Percentiles rank a stretch among this genome's conserved stretches.
phyloP scores from a whole-genome alignment of 305 asterid species.

The Fraxinus sp. region DNA sequence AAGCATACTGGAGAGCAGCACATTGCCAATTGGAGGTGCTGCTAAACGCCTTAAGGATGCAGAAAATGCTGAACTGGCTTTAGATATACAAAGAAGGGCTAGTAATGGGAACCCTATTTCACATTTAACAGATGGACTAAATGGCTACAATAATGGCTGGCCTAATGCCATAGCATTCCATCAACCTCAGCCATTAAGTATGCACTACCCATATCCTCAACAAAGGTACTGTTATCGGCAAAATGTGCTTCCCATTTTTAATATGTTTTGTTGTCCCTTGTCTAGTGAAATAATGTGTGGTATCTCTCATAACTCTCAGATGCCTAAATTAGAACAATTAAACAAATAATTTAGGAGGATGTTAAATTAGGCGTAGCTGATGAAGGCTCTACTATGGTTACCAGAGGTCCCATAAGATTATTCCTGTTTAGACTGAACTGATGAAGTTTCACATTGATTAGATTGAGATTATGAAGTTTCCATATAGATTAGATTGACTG shows the following conservation, averaged over 20 bases:
- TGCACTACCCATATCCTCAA: conserved; percentile 39
- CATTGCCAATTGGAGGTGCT: conserved; percentile 64
- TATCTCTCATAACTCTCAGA: background rate
- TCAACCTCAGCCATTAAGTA: conserved; percentile 44
- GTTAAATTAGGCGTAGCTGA: background rate
- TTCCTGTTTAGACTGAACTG: background rate
- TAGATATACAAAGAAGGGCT: conserved; percentile 39
- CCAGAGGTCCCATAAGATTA: too few species aligned
- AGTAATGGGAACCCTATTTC: conserved; percentile 34
- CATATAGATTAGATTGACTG: background rate
- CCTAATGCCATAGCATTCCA: conserved; percentile 49
- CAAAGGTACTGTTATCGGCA: background rate
- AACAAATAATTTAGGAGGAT: background rate
- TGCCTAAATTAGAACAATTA: background rate
- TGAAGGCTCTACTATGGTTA: background rate
- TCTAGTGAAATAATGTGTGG: background rate
- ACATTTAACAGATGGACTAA: conserved; percentile 36
- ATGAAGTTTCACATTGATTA: background rate
- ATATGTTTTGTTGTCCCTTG: background rate
- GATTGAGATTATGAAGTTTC: background rate
- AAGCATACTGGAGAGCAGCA: conserved; percentile 70
- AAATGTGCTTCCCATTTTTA: background rate
- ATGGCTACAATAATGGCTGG: conserved; percentile 39
- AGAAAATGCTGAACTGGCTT: conserved; percentile 39
- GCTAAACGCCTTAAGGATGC: conserved; percentile 79